Percentiles rank a stretch among this genome's conserved stretches.
Evolutionary conservation across 176 grass and related monocot species (phyloP).

Genomic region (Lolium perenne): DNA sequence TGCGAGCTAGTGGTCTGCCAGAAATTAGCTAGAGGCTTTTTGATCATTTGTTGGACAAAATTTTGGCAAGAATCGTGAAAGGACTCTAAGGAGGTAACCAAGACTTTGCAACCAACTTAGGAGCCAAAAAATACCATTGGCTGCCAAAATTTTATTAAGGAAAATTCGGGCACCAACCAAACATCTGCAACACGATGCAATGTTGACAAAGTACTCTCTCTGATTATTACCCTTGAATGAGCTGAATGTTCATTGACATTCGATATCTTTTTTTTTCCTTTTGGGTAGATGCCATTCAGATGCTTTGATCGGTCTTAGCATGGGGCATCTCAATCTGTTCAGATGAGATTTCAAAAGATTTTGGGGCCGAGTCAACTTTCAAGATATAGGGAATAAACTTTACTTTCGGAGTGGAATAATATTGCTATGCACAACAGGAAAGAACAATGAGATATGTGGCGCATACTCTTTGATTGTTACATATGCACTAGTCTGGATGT

Average conservation of each 20-base stretch:
- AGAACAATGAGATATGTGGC: constrained; percentile 10
- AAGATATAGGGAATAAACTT: constrained; percentile 9
- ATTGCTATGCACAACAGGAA: not conserved
- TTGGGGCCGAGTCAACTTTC: constrained; percentile 26
- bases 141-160: not conserved
- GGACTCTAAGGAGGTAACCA: not conserved
- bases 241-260: constrained; percentile 36
- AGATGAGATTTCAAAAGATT: constrained; percentile 31
- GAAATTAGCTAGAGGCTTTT: not conserved
- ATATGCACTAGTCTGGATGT: not conserved
- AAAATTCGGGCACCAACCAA: not conserved
- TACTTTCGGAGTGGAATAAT: not conserved
- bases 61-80: not conserved
- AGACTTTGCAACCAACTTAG: not conserved
- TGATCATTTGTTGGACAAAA: not conserved
- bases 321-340: constrained; percentile 31
- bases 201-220: not conserved
- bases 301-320: not conserved
- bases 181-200: not conserved
- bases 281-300: constrained; percentile 13
- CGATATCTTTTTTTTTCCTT: not conserved
- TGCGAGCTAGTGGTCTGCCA: not conserved
- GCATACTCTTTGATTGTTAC: not conserved
- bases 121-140: not conserved
- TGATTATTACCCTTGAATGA: not conserved